Evolutionary conservation across 75 land plant species (phyloP).

Genomic region (Cryptomeria japonica): DNA sequence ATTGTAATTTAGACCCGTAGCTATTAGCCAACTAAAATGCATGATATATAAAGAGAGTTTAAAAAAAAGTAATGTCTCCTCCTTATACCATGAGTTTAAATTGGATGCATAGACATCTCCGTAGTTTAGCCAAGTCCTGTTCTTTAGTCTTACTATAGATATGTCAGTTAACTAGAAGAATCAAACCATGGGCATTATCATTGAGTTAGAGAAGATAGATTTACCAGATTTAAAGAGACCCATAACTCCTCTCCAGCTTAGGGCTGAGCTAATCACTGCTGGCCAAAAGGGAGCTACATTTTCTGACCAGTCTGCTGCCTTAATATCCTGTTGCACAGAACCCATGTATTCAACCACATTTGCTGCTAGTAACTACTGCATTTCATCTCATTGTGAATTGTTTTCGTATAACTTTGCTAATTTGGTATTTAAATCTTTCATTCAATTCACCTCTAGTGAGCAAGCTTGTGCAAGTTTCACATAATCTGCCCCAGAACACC

Average conservation of each 20-base stretch:
- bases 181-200: neutral
- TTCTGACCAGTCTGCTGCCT: slow-evolving; percentile 84
- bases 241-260: slow-evolving; percentile 76
- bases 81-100: no score
- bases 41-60: no score
- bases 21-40: no score
- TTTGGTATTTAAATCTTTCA: neutral
- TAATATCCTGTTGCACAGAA: slow-evolving; percentile 66
- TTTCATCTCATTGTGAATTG: neutral
- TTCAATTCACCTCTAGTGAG: slow-evolving; percentile 58
- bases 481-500: slow-evolving; percentile 95
- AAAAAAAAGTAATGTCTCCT: no score
- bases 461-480: slow-evolving; percentile 66
- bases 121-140: no score
- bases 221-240: slow-evolving; percentile 75
- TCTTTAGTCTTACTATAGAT: neutral
- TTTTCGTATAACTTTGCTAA: no score
- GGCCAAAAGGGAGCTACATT: slow-evolving; percentile 98
- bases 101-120: no score
- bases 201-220: neutral
- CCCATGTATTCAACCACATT: neutral
- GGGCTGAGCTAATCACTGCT: slow-evolving; percentile 89
- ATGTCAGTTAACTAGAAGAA: neutral
- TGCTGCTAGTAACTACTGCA: neutral
- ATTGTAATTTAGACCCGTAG: no score